These are phyloP conservation scores for Penicillium silybi DNA, from an alignment of 495 filamentous ascomycete genomes.

Conservation along the genomic window DNA sequence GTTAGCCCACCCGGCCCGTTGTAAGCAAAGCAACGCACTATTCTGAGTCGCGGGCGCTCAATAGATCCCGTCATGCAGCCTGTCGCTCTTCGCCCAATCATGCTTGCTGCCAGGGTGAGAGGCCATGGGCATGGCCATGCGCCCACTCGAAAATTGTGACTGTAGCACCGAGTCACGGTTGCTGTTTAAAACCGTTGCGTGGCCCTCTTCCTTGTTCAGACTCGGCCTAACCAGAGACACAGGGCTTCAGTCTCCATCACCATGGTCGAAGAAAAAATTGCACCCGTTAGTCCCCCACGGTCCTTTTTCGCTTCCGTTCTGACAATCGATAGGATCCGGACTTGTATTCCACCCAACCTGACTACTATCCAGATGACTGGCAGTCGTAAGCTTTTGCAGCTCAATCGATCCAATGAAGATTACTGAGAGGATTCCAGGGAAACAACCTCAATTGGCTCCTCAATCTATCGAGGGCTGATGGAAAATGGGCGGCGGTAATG, in stretches of 20 bases:
- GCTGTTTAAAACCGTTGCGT: not conserved
- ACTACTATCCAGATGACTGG: slow-evolving; percentile 7
- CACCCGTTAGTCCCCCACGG: not conserved
- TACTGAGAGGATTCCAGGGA: slow-evolving; percentile 4
- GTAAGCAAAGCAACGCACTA: not conserved
- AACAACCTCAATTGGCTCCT: slow-evolving; percentile 16
- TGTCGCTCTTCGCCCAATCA: not conserved
- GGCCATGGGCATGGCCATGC: no score
- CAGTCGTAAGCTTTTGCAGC: slow-evolving; percentile 4
- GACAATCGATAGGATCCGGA: not conserved
- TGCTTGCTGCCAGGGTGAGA: not conserved
- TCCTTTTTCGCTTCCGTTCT: not conserved
- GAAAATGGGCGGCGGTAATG: slow-evolving; percentile 19
- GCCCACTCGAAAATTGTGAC: not conserved
- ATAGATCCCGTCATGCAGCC: not conserved
- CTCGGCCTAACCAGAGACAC: not conserved
- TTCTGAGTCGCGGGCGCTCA: not conserved
- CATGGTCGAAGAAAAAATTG: not conserved
- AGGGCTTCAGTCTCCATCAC: not conserved
- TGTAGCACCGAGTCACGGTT: not conserved
- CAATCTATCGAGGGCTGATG: slow-evolving; percentile 11
- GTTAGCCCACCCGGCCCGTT: not conserved
- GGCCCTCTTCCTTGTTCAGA: not conserved
- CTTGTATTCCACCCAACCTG: not conserved
- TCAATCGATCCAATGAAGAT: not conserved